Base-by-base conservation (phyloP, 2,329 filamentous ascomycete genomes). In the Apiospora sp. region DNA sequence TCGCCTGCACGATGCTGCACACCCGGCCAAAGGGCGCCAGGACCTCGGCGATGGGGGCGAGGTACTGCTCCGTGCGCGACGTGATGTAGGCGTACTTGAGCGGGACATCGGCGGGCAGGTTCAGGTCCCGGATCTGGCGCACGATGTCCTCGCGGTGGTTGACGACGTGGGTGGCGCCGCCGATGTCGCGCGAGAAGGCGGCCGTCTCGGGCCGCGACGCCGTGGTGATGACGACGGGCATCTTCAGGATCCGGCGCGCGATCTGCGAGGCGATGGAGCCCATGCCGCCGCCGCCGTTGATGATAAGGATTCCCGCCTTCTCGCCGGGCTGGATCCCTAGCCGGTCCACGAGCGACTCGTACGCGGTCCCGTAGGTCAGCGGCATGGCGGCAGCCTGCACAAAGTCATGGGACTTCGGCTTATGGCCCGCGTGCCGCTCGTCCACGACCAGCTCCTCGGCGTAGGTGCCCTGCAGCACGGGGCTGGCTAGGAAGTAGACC, bases 231-330 rank as follows among this genome's bases (percentile, higher is more conserved):
- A 86, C 83, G n/a, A 83, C 80, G 0, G 83, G 83, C 5, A 86
- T 73, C 22, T 81, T 78, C 12, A 86, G 74, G 10, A 84, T 72
- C 7, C 79, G 74, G 0, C 83, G 78, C 1, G 84, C 85, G 71
- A 87, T 83, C 75, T 87, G 85, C 7, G 80, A 83, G 2, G 84
- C 84, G 10, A 85, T 80, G 16, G 80, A 81, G 10, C 85, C 85
- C 41, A 86, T 83, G 51, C 83, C 85, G 43, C 85, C 85, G 2
- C 82, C 81, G 1, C 85, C 85, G 72, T 87, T 87, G 75, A 86
- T 81, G 73, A 86, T 86, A 30, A 87, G 73, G 16, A 85, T 77
- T 24, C 78, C 81, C 37, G 81, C 79, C n/a, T 81, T 74, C 67
- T 87, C 82, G 67, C 71, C 72, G 34, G 69, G 58, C 24, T 73